These are phyloP conservation scores for Gyromitra esculenta DNA, from an alignment of 2,329 filamentous ascomycete genomes.

Conservation along the genomic window DNA sequence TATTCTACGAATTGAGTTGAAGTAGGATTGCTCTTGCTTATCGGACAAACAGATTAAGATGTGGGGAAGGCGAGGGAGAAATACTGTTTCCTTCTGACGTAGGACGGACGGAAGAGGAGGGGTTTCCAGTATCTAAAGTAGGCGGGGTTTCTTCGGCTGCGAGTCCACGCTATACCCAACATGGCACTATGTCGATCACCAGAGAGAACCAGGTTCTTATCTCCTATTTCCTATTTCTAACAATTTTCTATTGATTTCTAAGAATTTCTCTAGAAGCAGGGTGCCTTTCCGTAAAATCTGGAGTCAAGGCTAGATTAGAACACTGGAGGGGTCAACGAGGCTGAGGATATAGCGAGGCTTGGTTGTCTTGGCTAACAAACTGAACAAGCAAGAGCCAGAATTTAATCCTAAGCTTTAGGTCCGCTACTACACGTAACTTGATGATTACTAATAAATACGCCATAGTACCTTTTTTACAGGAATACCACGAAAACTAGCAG, in stretches of 20 bases:
- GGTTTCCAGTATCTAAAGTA: conserved; percentile 11
- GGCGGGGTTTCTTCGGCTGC: conserved; percentile 49
- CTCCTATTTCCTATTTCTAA: conserved; percentile 26
- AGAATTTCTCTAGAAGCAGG: conserved; percentile 14
- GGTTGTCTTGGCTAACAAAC: too few species aligned
- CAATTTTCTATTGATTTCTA: conserved; percentile 29
- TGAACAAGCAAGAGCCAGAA: not conserved
- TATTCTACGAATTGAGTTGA: conserved; percentile 28
- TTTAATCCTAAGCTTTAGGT: not conserved
- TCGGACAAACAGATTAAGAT: conserved; percentile 3
- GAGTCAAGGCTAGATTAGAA: too few species aligned
- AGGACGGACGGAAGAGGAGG: conserved; percentile 20
- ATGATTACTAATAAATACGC: not conserved
- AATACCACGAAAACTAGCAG: not conserved
- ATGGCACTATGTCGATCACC: conserved; percentile 16
- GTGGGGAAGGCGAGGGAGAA: conserved; percentile 7
- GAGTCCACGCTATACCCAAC: conserved; percentile 26
- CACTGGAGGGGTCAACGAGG: too few species aligned
- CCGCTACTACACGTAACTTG: not conserved
- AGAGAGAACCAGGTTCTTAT: conserved; percentile 23
- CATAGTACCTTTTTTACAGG: not conserved
- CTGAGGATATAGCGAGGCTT: too few species aligned
- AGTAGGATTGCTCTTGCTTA: conserved; percentile 16
- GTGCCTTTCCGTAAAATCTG: too few species aligned
- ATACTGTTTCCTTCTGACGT: conserved; percentile 24